phyloP scores from a whole-genome alignment of 2,329 filamentous ascomycete genomes.

The Diaporthe aspalathi region DNA sequence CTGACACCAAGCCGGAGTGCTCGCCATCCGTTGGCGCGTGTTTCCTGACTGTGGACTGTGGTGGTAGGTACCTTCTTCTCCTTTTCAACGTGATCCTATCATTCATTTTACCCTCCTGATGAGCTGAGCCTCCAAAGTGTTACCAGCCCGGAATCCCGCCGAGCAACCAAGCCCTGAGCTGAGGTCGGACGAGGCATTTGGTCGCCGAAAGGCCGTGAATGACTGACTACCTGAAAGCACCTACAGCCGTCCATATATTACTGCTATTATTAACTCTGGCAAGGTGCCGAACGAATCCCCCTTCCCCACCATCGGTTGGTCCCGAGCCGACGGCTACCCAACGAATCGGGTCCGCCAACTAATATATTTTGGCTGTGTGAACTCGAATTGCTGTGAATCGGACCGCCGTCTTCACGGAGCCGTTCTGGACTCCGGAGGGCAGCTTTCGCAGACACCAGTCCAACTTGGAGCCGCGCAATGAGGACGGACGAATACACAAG shows the following conservation, averaged over 20 bases:
- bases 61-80: background rate
- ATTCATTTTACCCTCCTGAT: background rate
- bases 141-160: background rate
- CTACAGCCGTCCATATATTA: background rate
- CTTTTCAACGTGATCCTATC: background rate
- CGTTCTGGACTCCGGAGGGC: background rate
- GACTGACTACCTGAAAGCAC: too few relatives aligned
- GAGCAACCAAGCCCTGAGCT: background rate
- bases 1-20: slow-evolving; percentile 24
- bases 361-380: background rate
- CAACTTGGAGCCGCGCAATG: background rate
- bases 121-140: background rate
- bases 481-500: background rate
- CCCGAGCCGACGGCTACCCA: slow-evolving; percentile 14
- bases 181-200: slow-evolving; percentile 11
- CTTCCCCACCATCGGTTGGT: background rate
- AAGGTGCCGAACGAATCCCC: background rate
- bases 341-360: background rate
- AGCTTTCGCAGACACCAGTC: background rate
- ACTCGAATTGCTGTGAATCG: background rate
- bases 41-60: slow-evolving; percentile 12
- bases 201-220: slow-evolving; percentile 1
- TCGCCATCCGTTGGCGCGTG: slow-evolving; percentile 17
- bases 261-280: slow-evolving; percentile 21
- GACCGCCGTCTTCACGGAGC: background rate